Evolutionary conservation across 1,139 yeast genomes (phyloP).

Genomic region (Yamadazyma dushanensis): DNA sequence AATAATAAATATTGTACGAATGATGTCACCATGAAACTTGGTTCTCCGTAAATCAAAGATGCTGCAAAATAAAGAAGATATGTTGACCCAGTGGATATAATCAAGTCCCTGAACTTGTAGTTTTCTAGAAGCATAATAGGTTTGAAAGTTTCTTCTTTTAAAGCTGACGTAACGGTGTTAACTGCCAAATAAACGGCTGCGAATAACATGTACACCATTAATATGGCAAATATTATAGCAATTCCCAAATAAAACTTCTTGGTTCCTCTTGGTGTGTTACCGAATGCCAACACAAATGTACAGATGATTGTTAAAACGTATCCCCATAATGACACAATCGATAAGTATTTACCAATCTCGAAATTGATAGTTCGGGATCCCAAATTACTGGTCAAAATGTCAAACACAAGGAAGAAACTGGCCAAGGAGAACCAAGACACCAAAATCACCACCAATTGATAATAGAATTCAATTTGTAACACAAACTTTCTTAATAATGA

Average conservation of each 20-base stretch:
- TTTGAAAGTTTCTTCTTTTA: conserved; percentile 44
- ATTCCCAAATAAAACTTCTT: conserved; percentile 44
- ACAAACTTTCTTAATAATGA: conserved; percentile 59
- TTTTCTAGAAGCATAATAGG: conserved; percentile 56
- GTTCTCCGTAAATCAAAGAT: conserved; percentile 72
- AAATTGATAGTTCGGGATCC: conserved; percentile 51
- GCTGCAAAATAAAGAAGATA: conserved; percentile 78
- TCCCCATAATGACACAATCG: conserved; percentile 45
- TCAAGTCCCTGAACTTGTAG: conserved; percentile 74
- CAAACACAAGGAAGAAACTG: conserved; percentile 72
- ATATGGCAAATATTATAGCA: conserved; percentile 41
- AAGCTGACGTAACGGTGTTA: conserved; percentile 52
- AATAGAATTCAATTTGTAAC: conserved; percentile 68
- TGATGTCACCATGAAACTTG: conserved; percentile 76
- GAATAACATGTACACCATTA: conserved; percentile 52
- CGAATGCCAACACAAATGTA: conserved; percentile 48
- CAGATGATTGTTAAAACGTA: conserved; percentile 43
- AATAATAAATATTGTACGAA: conserved; percentile 68
- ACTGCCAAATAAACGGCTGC: conserved; percentile 86
- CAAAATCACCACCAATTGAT: conserved; percentile 62
- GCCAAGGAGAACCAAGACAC: conserved; percentile 83
- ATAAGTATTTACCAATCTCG: conserved; percentile 40
- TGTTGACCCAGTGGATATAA: conserved; percentile 84
- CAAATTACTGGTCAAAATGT: conserved; percentile 58
- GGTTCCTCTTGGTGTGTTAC: conserved; percentile 51